Conservation (phyloP, 164 flowering plant species). For the Aristolochia californica region DNA sequence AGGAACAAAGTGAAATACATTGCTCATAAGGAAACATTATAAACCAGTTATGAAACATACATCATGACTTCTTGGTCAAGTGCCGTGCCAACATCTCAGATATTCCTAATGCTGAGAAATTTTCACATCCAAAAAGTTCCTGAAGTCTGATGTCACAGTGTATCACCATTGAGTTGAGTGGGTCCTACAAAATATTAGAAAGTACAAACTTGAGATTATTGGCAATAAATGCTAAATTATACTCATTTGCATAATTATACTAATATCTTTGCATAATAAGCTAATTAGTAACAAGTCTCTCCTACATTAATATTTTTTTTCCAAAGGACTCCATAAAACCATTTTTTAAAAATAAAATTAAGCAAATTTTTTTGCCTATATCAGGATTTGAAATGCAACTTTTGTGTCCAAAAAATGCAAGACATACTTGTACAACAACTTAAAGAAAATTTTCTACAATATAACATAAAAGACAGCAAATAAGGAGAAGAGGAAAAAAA, state of each 20-base stretch:
- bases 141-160: conserved; percentile 69
- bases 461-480: background rate
- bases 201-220: background rate
- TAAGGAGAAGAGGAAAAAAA: background rate
- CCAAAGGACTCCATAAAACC: too few relatives aligned
- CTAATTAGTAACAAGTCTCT: too few relatives aligned
- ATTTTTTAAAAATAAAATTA: too few relatives aligned
- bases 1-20: too few relatives aligned
- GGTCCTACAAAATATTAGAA: conserved; percentile 41
- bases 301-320: too few relatives aligned
- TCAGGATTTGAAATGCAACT: too few relatives aligned
- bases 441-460: background rate
- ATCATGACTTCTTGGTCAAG: conserved; percentile 23
- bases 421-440: background rate
- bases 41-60: too few relatives aligned
- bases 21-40: too few relatives aligned
- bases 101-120: conserved; percentile 57
- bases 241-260: too few relatives aligned
- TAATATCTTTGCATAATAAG: too few relatives aligned
- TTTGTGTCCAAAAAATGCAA: background rate
- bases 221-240: background rate
- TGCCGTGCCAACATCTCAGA: conserved; percentile 57
- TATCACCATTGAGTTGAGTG: conserved; percentile 44
- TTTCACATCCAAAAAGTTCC: conserved; percentile 75
- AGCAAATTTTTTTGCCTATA: too few relatives aligned